phyloP scores from a whole-genome alignment of 2,329 filamentous ascomycete genomes.

The Aspergillus tubingensis region DNA sequence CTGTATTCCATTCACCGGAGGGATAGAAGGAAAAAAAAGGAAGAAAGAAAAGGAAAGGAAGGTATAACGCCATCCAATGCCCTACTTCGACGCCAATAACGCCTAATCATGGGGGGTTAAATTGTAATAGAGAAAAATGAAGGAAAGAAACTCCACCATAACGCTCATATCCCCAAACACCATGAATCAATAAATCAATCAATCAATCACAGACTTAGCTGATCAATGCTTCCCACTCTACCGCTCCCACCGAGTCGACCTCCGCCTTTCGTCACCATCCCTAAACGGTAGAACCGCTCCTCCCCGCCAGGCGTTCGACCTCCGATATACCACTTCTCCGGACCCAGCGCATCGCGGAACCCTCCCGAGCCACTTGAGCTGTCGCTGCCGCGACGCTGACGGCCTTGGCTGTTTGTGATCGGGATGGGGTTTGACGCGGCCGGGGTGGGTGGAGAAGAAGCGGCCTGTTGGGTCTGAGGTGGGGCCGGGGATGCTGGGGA shows the following conservation, averaged over 20 bases:
- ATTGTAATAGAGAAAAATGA: background rate
- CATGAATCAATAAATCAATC: background rate
- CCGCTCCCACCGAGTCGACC: slow-evolving; percentile 44
- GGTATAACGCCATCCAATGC: slow-evolving; percentile 3
- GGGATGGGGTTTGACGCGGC: slow-evolving; percentile 41
- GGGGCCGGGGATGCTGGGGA: slow-evolving; percentile 42
- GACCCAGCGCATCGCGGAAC: slow-evolving; percentile 49
- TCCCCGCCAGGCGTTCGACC: slow-evolving; percentile 50
- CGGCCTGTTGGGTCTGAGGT: slow-evolving; percentile 32
- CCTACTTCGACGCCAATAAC: slow-evolving; percentile 1
- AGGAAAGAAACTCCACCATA: background rate
- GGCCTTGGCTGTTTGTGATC: slow-evolving; percentile 38
- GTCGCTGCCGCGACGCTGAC: slow-evolving; percentile 50
- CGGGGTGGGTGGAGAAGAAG: slow-evolving; percentile 27
- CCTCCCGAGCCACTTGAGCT: slow-evolving; percentile 50
- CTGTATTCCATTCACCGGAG: background rate
- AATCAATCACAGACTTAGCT: slow-evolving; percentile 47
- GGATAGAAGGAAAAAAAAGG: background rate
- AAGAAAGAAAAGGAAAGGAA: background rate
- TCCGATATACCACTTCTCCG: slow-evolving; percentile 56
- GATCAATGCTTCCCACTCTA: slow-evolving; percentile 51
- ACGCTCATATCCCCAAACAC: background rate
- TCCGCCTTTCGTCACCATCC: slow-evolving; percentile 50
- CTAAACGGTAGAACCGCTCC: slow-evolving; percentile 51
- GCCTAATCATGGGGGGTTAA: background rate